Evolutionary conservation across 495 filamentous ascomycete species (phyloP), one percentile per base, ranked within the genome.

Genomic region (Symbiotaphrina buchneri): DNA sequence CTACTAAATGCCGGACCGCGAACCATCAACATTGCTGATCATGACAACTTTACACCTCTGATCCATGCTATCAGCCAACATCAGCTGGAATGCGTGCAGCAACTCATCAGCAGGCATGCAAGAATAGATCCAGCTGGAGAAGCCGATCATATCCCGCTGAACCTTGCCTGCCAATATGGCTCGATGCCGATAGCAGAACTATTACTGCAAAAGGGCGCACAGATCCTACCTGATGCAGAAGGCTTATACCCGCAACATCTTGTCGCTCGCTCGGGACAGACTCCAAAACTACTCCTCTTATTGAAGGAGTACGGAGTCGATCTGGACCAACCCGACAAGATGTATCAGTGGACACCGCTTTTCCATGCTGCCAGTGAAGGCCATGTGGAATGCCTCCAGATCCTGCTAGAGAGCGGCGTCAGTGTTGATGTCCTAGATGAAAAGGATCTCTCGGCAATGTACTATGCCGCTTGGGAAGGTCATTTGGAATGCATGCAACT

Each of bases 401-500:
- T 69, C 1, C 62, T 97, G 13, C 54, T 97, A 5, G 63, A 78
- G 27, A 58, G 71, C 30, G 72, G 72, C 15, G 87, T 74, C 15
- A 64, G 80, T 42, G 62, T 70, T 5, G 65, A 73, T 33, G 73
- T 80, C 27, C 48, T 73, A 18, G 87, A 97, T 44, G 87, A 97
- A 49, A 95, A 95, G 48, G 74, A 71, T 13, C 59, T 93, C 5
- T 79, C 83, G 3, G 83, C 87, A 5, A 79, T 94, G 76, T 95
- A 97, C 49, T 95, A 97, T 53, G 90, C 87, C 13, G 82, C 85
- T 0, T 97, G 90, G 90, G 87, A 97, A 57, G 90, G 90, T 1
- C 78, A 94, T 47, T 52, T 93, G 31, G 76, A 85, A 45, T 94
- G 85, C 48, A 94, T 97, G 77, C 65, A 74, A 32, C 63, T 91